Conservation (phyloP, 257 asterid species). For the Oldenlandia corymbosa region DNA sequence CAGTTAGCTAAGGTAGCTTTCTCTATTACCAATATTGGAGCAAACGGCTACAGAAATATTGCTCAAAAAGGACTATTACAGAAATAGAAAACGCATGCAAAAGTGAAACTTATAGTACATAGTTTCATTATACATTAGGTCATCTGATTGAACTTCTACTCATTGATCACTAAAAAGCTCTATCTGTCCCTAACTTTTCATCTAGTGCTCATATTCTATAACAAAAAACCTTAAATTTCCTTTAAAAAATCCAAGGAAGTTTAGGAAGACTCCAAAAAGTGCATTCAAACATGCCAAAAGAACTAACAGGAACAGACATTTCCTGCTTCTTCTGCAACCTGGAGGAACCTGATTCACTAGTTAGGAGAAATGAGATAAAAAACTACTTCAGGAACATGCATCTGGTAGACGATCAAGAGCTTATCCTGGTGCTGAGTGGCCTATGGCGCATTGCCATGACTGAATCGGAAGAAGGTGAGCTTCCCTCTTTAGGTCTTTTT, state of each 20-base stretch:
- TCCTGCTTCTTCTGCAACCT: slow-evolving; percentile 69
- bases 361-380: slow-evolving; percentile 29
- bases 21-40: too few species aligned
- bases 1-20: neutral
- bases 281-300: slow-evolving; percentile 23
- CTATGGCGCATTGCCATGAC: slow-evolving; percentile 76
- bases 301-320: slow-evolving; percentile 24
- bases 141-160: slow-evolving; percentile 27
- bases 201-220: neutral
- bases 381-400: slow-evolving; percentile 35
- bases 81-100: slow-evolving; percentile 2
- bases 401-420: slow-evolving; percentile 46
- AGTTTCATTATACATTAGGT: slow-evolving; percentile 17
- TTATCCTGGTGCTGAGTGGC: slow-evolving; percentile 56
- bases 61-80: neutral
- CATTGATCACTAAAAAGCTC: neutral
- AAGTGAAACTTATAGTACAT: slow-evolving; percentile 9
- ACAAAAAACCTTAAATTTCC: neutral
- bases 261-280: neutral
- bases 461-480: slow-evolving; percentile 42
- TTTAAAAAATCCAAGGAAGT: slow-evolving; percentile 10
- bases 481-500: slow-evolving; percentile 61
- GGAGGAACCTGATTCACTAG: slow-evolving; percentile 44
- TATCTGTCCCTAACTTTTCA: slow-evolving; percentile 1
- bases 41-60: neutral